A percentile compares a stretch with the other conserved stretches of the same genome.
Conservation (phyloP, 257 asterid species). For the Ligustrum vulgare region DNA sequence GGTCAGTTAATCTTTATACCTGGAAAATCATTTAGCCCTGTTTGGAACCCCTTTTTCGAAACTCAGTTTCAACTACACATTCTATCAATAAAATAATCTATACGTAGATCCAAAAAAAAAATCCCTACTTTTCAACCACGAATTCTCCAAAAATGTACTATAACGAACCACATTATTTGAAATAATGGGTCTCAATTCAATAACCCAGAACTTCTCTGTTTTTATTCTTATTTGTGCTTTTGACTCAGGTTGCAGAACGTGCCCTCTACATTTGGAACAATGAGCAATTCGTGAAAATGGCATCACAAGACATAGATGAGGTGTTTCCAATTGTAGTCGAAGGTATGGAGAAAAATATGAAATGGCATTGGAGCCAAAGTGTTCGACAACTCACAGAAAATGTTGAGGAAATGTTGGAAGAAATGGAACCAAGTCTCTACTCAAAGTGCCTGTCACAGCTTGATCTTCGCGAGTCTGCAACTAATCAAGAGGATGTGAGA, state of each 20-base stretch:
- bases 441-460: slow-evolving; percentile 52
- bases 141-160: too few relatives aligned
- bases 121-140: too few relatives aligned
- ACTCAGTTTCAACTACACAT: too few relatives aligned
- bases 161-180: too few relatives aligned
- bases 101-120: too few relatives aligned
- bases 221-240: neutral
- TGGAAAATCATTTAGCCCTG: too few relatives aligned
- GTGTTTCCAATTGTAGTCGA: slow-evolving; percentile 60
- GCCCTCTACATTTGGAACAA: slow-evolving; percentile 86
- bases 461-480: slow-evolving; percentile 31
- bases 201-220: neutral
- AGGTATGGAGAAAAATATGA: slow-evolving; percentile 73
- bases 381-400: slow-evolving; percentile 66
- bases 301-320: slow-evolving; percentile 45
- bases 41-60: too few relatives aligned
- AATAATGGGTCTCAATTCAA: too few relatives aligned
- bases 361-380: slow-evolving; percentile 67
- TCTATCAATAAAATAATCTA: too few relatives aligned
- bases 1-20: neutral
- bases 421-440: slow-evolving; percentile 63
- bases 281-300: slow-evolving; percentile 81
- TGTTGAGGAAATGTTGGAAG: slow-evolving; percentile 69
- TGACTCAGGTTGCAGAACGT: slow-evolving; percentile 74
- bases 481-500: slow-evolving; percentile 38